Evolutionary conservation across 331 rosid species (phyloP).

Genomic region (Malus hybrid): DNA sequence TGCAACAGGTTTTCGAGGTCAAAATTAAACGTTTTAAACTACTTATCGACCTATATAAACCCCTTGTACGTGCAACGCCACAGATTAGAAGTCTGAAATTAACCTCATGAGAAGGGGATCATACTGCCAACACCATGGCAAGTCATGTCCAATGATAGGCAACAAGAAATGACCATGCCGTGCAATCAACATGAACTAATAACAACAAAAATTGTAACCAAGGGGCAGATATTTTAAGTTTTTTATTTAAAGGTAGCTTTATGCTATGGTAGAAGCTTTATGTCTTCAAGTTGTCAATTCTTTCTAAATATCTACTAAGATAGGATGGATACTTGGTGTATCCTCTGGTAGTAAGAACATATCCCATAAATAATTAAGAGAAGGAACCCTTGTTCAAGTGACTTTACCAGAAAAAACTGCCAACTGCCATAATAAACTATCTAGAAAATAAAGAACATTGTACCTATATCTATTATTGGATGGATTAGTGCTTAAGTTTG

Average conservation of each 20-base stretch:
- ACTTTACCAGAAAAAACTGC: conserved; percentile 72
- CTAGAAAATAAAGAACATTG: conserved; percentile 23
- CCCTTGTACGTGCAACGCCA: background rate
- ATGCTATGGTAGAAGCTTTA: background rate
- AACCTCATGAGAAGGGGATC: background rate
- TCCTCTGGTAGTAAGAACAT: conserved; percentile 22
- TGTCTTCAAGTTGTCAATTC: conserved; percentile 12
- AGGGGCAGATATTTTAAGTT: background rate
- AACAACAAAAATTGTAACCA: background rate
- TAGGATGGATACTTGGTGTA: conserved; percentile 22
- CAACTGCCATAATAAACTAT: conserved; percentile 27
- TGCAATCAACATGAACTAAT: background rate
- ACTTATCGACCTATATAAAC: background rate
- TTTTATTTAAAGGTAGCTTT: background rate
- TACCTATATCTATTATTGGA: conserved; percentile 2
- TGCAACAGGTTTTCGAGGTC: background rate
- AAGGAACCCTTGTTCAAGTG: conserved; percentile 23
- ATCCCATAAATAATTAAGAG: conserved; percentile 19
- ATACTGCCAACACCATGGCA: background rate
- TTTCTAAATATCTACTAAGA: conserved; percentile 3
- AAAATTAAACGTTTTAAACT: background rate
- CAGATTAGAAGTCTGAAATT: background rate
- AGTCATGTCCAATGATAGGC: background rate
- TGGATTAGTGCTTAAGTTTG: background rate
- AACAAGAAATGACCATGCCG: background rate